A percentile compares a stretch with the other conserved stretches of the same genome.
Evolutionary conservation across 1,284 basidiomycete species (phyloP).

Genomic region (Singerocomus inundabilis): DNA sequence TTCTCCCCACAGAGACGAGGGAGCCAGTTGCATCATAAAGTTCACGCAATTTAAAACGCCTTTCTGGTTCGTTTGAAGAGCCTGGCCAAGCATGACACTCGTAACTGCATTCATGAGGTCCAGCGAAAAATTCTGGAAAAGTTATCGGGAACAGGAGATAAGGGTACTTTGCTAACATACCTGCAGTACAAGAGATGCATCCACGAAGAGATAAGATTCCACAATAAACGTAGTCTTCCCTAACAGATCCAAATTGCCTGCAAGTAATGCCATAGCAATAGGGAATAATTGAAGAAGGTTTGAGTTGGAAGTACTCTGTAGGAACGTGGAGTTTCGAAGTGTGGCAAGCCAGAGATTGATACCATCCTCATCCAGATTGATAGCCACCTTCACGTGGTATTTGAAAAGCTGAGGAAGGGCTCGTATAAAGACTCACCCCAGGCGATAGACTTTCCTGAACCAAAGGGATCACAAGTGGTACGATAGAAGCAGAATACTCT

Average conservation of each 20-base stretch:
- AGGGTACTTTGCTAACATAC: slow-evolving; percentile 38
- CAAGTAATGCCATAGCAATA: slow-evolving; percentile 56
- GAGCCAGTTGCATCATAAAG: slow-evolving; percentile 60
- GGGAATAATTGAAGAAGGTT: slow-evolving; percentile 72
- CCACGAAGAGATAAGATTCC: slow-evolving; percentile 82
- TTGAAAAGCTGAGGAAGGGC: slow-evolving; percentile 3
- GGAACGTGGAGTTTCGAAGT: slow-evolving; percentile 63
- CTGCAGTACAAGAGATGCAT: slow-evolving; percentile 65
- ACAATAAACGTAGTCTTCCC: slow-evolving; percentile 65
- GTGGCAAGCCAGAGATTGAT: slow-evolving; percentile 74
- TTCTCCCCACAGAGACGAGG: slow-evolving; percentile 64
- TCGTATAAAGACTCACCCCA: slow-evolving; percentile 43
- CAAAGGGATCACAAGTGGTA: slow-evolving; percentile 66
- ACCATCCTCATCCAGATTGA: slow-evolving; percentile 79
- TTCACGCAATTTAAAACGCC: slow-evolving; percentile 55
- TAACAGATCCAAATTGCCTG: slow-evolving; percentile 73
- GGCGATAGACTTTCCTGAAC: slow-evolving; percentile 73
- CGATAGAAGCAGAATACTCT: slow-evolving; percentile 57
- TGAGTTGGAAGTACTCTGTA: slow-evolving; percentile 49
- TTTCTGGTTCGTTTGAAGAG: slow-evolving; percentile 53
- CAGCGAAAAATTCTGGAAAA: slow-evolving; percentile 45
- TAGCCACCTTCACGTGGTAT: slow-evolving; percentile 49
- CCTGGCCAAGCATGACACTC: slow-evolving; percentile 47
- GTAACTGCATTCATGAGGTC: slow-evolving; percentile 58
- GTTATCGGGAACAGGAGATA: slow-evolving; percentile 3